phyloP scores from a whole-genome alignment of 192 early-diverging fungal species.

The Lunasporangiospora selenospora region DNA sequence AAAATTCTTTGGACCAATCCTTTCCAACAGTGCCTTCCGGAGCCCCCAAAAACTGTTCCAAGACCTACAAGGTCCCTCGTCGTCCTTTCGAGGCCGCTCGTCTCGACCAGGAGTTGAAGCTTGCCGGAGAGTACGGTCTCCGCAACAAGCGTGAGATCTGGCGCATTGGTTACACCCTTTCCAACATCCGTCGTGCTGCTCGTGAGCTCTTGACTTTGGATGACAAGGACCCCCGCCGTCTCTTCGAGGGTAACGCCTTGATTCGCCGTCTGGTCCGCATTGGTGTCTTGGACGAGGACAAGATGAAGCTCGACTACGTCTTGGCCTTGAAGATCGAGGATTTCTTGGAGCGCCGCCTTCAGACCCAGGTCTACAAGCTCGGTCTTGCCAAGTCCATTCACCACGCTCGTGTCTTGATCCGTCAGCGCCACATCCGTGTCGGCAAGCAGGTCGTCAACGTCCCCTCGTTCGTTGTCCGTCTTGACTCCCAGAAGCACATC shows the following conservation, averaged over 20 bases:
- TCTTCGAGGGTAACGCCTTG: slow-evolving; percentile 99
- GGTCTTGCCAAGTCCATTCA: slow-evolving; percentile 98
- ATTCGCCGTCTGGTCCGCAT: slow-evolving; percentile 98
- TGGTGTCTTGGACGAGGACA: slow-evolving; percentile 97
- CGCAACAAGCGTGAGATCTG: slow-evolving; percentile 99
- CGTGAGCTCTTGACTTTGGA: slow-evolving; percentile 98
- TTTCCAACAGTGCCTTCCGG: slow-evolving; percentile 53
- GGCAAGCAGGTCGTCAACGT: slow-evolving; percentile 98
- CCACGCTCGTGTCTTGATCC: slow-evolving; percentile 98
- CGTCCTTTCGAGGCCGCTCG: slow-evolving; percentile 97
- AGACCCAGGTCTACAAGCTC: slow-evolving; percentile 99
- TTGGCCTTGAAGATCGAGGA: slow-evolving; percentile 97
- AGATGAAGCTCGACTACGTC: slow-evolving; percentile 99
- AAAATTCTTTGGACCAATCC: too few species aligned
- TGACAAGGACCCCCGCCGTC: slow-evolving; percentile 95
- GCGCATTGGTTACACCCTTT: slow-evolving; percentile 95
- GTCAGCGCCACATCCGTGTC: slow-evolving; percentile 98
- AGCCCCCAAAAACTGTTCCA: slow-evolving; percentile 65
- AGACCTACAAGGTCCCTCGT: slow-evolving; percentile 95
- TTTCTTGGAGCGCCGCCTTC: slow-evolving; percentile 97
- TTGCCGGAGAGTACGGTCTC: slow-evolving; percentile 97
- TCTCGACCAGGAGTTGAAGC: slow-evolving; percentile 93
- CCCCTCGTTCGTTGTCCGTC: slow-evolving; percentile 92
- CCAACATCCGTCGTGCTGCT: slow-evolving; percentile 99
- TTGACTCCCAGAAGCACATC: slow-evolving; percentile 68